Evolutionary conservation across 176 grass and related monocot genomes (phyloP), one percentile per base, ranked within the genome.

Genomic region (Themeda triandra): DNA sequence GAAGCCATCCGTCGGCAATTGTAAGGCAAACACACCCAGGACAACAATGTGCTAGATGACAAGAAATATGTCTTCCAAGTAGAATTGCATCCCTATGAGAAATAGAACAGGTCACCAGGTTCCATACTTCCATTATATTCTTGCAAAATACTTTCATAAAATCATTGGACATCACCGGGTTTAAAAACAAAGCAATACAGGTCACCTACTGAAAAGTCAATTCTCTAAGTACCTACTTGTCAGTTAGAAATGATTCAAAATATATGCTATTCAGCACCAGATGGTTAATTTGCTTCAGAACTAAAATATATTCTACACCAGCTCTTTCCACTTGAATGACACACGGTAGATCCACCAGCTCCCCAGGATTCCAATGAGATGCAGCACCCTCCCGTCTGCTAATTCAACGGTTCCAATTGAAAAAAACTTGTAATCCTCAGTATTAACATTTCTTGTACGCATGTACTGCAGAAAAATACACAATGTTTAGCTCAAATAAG

Each of bases 361-460:
- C 39, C 91, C 92, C 79, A 98, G 77, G 53, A 95, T 79, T 84
- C 92, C 95, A 71, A 98, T 73, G 46, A 91, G 18, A 84, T 84
- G 87, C 31, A 98, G 75, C 81, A 86, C 68, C 45, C 77, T 90
- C 87, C 64, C 79, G 46, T 98, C 87, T 59, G 32, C 68, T 76
- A 88, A 69, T 85, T 93, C 89, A 65, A 98, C 77, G 0, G 54
- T 86, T 64, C 86, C 91, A 74, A 80, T 84, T 82, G 91, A 93
- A 62, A 95, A 85, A 41, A 98, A 66, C 87, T 87, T 95, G 92
- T 91, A 95, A 86, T 98, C 95, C 73, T 92, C 56, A 19, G 80
- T 46, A 33, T 88, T 87, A 71, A 98, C 78, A 86, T 95, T 98
- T 82, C 76, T 95, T 66, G 92, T 89, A 76, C 66, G 89, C 46